A percentile compares a stretch with the other conserved stretches of the same genome.
Conservation (phyloP, 208 protist species). For the Blastocrithidia nonstop region DNA sequence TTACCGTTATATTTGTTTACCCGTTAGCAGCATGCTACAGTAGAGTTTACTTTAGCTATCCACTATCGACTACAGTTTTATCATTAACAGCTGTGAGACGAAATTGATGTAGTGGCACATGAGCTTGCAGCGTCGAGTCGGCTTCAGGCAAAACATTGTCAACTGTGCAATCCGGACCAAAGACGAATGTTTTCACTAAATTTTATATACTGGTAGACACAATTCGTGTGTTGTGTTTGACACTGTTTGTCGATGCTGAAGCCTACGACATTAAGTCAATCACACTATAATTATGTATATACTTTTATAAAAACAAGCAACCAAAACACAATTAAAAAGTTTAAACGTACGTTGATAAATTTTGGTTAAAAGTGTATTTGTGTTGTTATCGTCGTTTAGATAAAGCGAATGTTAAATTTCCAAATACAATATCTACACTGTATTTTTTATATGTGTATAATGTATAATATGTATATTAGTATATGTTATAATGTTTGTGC, state of each 20-base stretch:
- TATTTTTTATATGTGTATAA: too few species aligned
- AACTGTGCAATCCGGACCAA: conserved; percentile 52
- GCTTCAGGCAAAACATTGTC: conserved; percentile 14
- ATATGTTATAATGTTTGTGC: too few species aligned
- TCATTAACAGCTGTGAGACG: conserved; percentile 38
- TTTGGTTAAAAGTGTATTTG: too few species aligned
- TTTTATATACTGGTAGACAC: conserved; percentile 27
- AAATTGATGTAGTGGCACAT: conserved; percentile 3
- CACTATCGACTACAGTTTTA: conserved; percentile 21
- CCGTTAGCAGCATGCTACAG: conserved; percentile 7
- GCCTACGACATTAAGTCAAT: background rate
- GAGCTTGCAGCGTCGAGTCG: conserved; percentile 11
- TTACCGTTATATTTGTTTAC: background rate
- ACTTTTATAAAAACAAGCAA: conserved; percentile 1
- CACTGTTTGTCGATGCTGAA: background rate
- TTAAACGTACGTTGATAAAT: background rate
- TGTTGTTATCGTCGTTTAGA: too few species aligned
- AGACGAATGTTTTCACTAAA: conserved; percentile 24
- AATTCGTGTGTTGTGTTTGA: conserved; percentile 5
- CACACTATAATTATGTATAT: conserved; percentile 2
- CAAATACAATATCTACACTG: too few species aligned
- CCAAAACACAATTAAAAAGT: background rate
- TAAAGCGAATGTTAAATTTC: too few species aligned
- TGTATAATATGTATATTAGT: too few species aligned
- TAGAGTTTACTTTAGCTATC: conserved; percentile 27